These are phyloP conservation scores for Saturnispora saitoi DNA, from an alignment of 805 yeast genomes.

Conservation along the genomic window DNA sequence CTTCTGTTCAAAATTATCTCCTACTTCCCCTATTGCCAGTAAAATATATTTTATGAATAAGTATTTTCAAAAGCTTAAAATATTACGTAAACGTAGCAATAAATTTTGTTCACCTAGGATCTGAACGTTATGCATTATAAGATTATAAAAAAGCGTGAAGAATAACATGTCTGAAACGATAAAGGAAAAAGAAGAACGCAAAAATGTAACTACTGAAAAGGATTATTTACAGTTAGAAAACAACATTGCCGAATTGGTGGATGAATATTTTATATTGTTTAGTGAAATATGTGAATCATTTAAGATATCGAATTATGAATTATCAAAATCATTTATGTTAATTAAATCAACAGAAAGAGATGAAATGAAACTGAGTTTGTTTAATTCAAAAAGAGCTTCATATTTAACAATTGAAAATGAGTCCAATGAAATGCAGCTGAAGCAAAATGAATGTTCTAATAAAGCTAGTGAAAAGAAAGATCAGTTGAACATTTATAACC, in stretches of 20 bases:
- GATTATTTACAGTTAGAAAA: conserved; percentile 3
- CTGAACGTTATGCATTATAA: no score
- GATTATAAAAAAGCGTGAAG: not conserved
- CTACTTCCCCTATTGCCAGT: no score
- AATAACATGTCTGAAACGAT: conserved; percentile 10
- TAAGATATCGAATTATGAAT: not conserved
- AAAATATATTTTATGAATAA: no score
- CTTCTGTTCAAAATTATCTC: no score
- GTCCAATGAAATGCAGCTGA: not conserved
- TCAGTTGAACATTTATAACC: conserved; percentile 9
- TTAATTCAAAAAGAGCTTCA: conserved; percentile 6
- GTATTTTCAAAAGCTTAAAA: no score
- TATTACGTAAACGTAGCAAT: no score
- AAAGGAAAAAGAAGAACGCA: not conserved
- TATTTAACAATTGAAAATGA: conserved; percentile 13
- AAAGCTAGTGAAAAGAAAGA: conserved; percentile 10
- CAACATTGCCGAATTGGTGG: not conserved
- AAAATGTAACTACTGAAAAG: conserved; percentile 14
- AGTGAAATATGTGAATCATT: not conserved
- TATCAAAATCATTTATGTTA: conserved; percentile 2
- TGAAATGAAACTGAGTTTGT: conserved; percentile 9
- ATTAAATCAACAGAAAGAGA: conserved; percentile 13
- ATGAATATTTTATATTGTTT: not conserved
- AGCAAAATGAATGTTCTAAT: conserved; percentile 5
- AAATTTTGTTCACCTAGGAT: no score